A percentile compares a stretch with the other conserved stretches of the same genome.
Conservation (phyloP, 805 yeast genomes). For the Starmera quercuum region DNA sequence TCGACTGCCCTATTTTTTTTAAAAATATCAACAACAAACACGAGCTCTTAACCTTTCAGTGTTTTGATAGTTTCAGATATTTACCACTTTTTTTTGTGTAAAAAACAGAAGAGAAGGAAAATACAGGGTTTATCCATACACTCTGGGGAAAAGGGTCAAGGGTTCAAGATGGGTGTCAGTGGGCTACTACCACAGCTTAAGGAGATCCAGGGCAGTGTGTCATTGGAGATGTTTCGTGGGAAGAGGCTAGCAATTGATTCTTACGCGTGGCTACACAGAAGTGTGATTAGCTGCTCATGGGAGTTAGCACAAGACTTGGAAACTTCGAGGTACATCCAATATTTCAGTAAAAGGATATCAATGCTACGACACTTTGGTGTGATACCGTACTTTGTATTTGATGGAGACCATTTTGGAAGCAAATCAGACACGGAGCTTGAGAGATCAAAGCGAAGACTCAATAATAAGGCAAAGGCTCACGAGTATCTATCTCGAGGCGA, state of each 20-base stretch:
- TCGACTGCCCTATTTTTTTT: too few species aligned
- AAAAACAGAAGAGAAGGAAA: too few species aligned
- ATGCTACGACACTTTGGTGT: conserved; percentile 63
- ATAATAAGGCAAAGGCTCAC: conserved; percentile 51
- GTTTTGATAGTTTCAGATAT: too few species aligned
- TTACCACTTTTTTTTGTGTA: too few species aligned
- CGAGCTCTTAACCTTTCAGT: too few species aligned
- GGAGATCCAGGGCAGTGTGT: conserved; percentile 55
- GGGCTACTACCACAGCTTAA: conserved; percentile 78
- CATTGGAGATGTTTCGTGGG: conserved; percentile 59
- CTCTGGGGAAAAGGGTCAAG: background rate
- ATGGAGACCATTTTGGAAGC: conserved; percentile 81
- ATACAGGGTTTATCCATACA: too few species aligned
- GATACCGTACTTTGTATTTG: conserved; percentile 84
- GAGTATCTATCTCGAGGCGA: conserved; percentile 46
- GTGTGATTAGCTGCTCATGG: conserved; percentile 73
- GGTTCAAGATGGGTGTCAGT: conserved; percentile 87
- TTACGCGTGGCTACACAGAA: conserved; percentile 93
- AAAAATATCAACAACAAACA: too few species aligned
- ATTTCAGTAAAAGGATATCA: conserved; percentile 56
- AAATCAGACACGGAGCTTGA: conserved; percentile 67
- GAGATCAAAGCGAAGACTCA: conserved; percentile 48
- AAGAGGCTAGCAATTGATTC: conserved; percentile 87
- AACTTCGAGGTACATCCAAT: conserved; percentile 65
- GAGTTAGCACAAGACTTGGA: conserved; percentile 68